Evolutionary conservation across 108 stramenopile genomes (phyloP).

Genomic region (Cyclostephanos tholiformis): DNA sequence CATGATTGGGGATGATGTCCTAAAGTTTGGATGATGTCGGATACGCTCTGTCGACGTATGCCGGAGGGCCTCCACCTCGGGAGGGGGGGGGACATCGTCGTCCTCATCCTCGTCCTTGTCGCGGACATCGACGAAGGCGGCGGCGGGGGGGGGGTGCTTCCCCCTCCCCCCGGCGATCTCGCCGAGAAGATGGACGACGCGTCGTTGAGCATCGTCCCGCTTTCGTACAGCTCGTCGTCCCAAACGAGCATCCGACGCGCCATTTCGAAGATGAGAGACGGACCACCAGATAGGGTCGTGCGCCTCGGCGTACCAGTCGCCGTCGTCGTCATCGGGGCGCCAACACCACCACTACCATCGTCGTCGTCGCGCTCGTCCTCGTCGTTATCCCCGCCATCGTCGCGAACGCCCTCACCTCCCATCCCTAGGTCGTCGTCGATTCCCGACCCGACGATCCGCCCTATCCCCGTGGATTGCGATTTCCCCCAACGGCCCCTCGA

Average conservation of each 20-base stretch:
- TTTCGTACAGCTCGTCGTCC: conserved; percentile 50
- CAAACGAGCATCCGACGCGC: conserved; percentile 66
- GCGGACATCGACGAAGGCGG: conserved; percentile 1
- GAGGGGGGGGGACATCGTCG: conserved; percentile 10
- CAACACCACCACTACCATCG: too few species aligned
- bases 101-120: neutral
- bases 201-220: conserved; percentile 37
- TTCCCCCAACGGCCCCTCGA: too few species aligned
- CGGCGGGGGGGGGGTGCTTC: neutral
- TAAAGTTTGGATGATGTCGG: conserved; percentile 75
- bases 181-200: neutral
- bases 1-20: conserved; percentile 73
- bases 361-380: too few species aligned
- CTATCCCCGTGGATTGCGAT: too few species aligned
- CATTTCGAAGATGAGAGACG: conserved; percentile 76
- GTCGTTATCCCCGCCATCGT: too few species aligned
- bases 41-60: conserved; percentile 61
- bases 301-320: conserved; percentile 13
- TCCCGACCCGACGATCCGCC: too few species aligned
- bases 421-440: too few species aligned
- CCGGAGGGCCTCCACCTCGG: conserved; percentile 62
- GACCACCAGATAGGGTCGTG: conserved; percentile 57
- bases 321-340: too few species aligned
- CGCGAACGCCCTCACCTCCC: too few species aligned
- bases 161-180: neutral